Base-by-base conservation (phyloP, 106 monocot genomes). In the Acorus gramineus region DNA sequence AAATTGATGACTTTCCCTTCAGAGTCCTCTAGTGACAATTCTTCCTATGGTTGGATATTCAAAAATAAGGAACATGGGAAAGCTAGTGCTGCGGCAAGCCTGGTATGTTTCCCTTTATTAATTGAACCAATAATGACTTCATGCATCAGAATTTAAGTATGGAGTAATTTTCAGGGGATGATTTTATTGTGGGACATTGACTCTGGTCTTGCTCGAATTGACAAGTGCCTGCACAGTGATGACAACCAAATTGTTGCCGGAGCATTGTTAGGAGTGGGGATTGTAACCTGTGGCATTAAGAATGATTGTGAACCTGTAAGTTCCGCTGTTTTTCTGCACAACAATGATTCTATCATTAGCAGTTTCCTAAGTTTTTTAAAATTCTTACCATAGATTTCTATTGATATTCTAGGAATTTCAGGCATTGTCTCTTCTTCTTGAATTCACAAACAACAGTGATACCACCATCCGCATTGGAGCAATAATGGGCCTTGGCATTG, bases 11-110 rank as follows among this genome's bases (percentile, higher is more conserved):
- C 83, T 14, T 73, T 72, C 14, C 61, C 73, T 42, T 82, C 88
- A 42, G 96, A 98, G 54, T 85, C 90, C 58, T 89, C 91, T 8
- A 81, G 82, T 78, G 82, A 83, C 62, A 76, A 73, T 52, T 74
- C 93, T 50, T 71, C 84, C 9, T 76, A 81, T 44, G 71, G 64
- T 61, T 98, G 96, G 96, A 52, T 98, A 12, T 98, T 92, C 65
- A 98, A 88, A 68, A 98, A 98, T 60, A 98, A 98, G 81, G 96
- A 98, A 61, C 87, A 98, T 76, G 96, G 96, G 51, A 98, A 92
- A 61, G 85, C 96, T 14, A 98, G 96, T 71, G 91, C 96, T 60
- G 92, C 88, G 47, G 96, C 96, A 56, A 98, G 96, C 71, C 56
- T 98, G 91, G 96, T 98, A 81, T 12, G 54, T 54, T 48, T 73